phyloP scores from a whole-genome alignment of 2,329 filamentous ascomycete species.

The Sarocladiaceae sp. region DNA sequence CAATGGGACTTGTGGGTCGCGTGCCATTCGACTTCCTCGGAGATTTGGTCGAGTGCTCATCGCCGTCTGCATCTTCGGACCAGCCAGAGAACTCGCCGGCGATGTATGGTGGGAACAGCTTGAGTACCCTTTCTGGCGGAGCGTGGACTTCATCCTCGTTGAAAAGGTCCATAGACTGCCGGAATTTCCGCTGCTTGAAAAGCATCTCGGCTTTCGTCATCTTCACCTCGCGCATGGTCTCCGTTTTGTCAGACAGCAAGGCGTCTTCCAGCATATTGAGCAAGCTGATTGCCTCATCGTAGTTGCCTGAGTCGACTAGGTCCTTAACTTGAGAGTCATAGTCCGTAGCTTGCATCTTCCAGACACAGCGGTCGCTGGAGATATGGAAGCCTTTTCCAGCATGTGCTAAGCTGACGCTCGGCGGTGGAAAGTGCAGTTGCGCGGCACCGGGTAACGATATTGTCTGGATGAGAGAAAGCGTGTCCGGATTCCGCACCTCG shows the following conservation, averaged over 20 bases:
- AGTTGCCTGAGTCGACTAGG: constrained; percentile 64
- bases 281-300: constrained; percentile 89
- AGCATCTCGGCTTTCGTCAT: constrained; percentile 84
- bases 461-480: constrained; percentile 80
- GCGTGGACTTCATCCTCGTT: constrained; percentile 77
- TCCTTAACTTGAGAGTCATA: constrained; percentile 87
- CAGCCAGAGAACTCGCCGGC: constrained; percentile 71
- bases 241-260: constrained; percentile 73
- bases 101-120: constrained; percentile 75
- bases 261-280: constrained; percentile 89
- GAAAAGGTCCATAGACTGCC: constrained; percentile 83
- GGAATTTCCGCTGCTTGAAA: constrained; percentile 77
- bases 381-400: constrained; percentile 95
- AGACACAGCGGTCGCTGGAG: constrained; percentile 82
- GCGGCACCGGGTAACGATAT: constrained; percentile 76
- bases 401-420: constrained; percentile 89
- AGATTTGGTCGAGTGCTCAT: not conserved
- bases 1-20: constrained; percentile 20
- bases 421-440: constrained; percentile 84
- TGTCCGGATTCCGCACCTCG: constrained; percentile 89
- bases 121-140: constrained; percentile 81
- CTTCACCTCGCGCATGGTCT: constrained; percentile 76
- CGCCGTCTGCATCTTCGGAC: constrained; percentile 28
- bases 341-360: constrained; percentile 90
- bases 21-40: constrained; percentile 21